Base-by-base conservation (phyloP, 148 eudicot genomes). In the Tetragonia tetragonoides region DNA sequence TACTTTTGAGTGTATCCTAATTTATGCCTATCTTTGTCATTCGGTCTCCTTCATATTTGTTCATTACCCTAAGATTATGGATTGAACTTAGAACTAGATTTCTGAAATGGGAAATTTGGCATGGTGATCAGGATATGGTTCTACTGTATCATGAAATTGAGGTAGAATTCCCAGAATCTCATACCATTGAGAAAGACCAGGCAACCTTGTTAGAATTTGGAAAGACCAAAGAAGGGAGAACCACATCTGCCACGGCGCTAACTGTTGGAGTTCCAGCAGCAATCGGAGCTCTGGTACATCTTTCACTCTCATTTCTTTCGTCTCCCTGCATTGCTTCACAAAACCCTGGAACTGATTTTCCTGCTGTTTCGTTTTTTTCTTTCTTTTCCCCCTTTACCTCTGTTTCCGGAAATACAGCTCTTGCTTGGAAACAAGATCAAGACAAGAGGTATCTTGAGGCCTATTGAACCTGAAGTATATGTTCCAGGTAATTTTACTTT, bases 221-320 rank as follows among this genome's bases (percentile, higher is more conserved):
- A 72, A 90, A 86, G 84, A 95, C 82, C 15, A 82, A 81, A 28
- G 81, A 82, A 70, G 94, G 86, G 72, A 92, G 82, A 83, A 85
- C 82, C 38, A 91, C 89, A 44, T 82, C 92, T 7, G 97, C 99
- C 75, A 95, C 93, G 99, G 97, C 99, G 51, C 85, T 86, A 42
- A 95, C 97, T 49, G 99, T 95, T 75, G 99, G 97, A 61, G 80
- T 95, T 77, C 97, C 97, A 61, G 94, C 91, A 63, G 99, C 99
- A 53, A 88, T 91, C 60, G 99, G 97, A 84, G 97, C 99, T 75
- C 75, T 95, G 94, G 99, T 95, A 81, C 62, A n/a, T 74, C 76
- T 68, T 38, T 70, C 23, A 5, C 47, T 66, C 39, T 44, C n/a
- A 53, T 21, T 51, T 70, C 12, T 6, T 82, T 10, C 37, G 38